Base-by-base conservation (phyloP, 768 basidiomycete genomes). In the Tylopilus cervinicoccineus region DNA sequence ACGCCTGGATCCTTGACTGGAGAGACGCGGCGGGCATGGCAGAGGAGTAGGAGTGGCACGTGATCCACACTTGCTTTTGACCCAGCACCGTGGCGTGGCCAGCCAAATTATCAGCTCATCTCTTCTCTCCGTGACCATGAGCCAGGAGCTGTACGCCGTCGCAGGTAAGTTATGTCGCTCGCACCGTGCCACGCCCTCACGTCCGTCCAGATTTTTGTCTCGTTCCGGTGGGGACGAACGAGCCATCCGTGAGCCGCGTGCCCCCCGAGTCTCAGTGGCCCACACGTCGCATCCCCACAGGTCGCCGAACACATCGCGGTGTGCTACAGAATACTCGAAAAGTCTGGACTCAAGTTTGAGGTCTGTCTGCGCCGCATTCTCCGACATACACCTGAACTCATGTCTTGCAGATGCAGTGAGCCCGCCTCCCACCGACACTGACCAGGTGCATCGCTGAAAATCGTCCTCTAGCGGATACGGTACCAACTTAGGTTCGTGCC, bases 321-420 rank as follows among this genome's bases (percentile, higher is more conserved):
- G 66, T 93, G 90, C 54, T 88, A 91, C 31, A 74, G 84, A 22
- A 75, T 96, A 9, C 80, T 98, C 34, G 82, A 88, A 60, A 83
- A 83, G 65, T 84, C 86, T 0, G 93, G 93, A 6, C 71, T 98
- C 40, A 81, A 77, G 47, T 95, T 84, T 68, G 84, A 88, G 74
- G 90, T 87, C 38, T n/a, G 73, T 56, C 10, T 29, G 47, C 28
- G 17, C 40, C 34, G 6, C 36, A 40, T 38, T 24, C 14, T 33
- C 28, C 16, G 32, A n/a, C 14, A 5, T 19, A 19, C 41, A 5
- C 26, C 36, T 44, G 20, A 54, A 28, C 14, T 34, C 2, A 11
- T 9, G 33, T 31, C 24, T 12, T 10, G 41, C 45, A 72, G 71
- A 69, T 70, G 70, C 71, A 72, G 71, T 72, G 58, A 62, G 69